Base-by-base conservation (phyloP, 2,329 filamentous ascomycete genomes). In the Ascochyta fabae region DNA sequence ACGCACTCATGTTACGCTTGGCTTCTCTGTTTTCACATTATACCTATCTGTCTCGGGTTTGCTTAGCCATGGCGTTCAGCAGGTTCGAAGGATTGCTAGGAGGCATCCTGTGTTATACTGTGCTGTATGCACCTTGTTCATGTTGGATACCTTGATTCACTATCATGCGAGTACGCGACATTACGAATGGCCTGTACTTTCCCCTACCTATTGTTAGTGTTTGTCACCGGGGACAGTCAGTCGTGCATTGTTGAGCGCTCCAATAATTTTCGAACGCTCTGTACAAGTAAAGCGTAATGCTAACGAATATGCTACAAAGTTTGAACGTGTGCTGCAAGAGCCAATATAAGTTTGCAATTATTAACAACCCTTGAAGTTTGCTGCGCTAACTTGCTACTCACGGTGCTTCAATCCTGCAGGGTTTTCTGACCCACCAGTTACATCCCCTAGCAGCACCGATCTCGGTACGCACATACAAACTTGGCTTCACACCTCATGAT, bases 121-220 rank as follows among this genome's bases (percentile, higher is more conserved):
- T 39, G 48, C 27, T 40, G 34, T 51, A 10, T 48, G 42, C 47
- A 42, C 36, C 19, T n/a, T 22, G 31, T 47, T 47, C 29, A 22
- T 31, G 53, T 58, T 57, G 53, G 51, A 62, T 59, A 64, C 49
- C 46, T 43, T 31, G 43, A 26, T 19, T 3, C 19, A 19, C 24
- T 26, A 8, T 26, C 5, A 6, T 26, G 24, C 24, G 24, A 26
- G 24, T 19, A 19, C 19, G 19, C 19, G 19, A 26, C 24, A 26
- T 26, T 26, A 26, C 24, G 8, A 19, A 19, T 19, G 19, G 19
- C 19, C 19, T 19, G 19, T 27, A 27, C 26, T 27, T 27, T 27
- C 9, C 7, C 26, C 26, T 33, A 49, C 38, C 46, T 61, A 62
- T 62, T 63, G n/a, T 44, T 62, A 66, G 39, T 62, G 52, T 67